Base-by-base conservation (phyloP, 257 asterid genomes). In the Nicotiana knightiana region DNA sequence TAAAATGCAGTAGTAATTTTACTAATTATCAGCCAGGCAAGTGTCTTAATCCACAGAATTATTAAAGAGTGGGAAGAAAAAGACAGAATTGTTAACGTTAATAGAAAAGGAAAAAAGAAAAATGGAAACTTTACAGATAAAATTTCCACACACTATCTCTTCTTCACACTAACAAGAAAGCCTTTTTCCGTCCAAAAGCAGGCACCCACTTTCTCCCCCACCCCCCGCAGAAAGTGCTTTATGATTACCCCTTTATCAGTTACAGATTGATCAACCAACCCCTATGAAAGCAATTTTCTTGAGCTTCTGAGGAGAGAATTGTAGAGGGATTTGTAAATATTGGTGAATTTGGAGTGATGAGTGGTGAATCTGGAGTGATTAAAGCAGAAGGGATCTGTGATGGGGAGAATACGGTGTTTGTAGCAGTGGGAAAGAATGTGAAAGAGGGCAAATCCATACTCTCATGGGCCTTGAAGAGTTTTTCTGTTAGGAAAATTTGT, bases 401-500 rank as follows among this genome's bases (percentile, higher is more conserved):
- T 78, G 86, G 79, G 32, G 92, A 87, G 67, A 75, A 81, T 59
- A 70, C 89, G 32, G 55, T 93, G 7, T 90, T 86, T 84, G 98
- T 93, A 24, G 98, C 98, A 6, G 97, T 93, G 67, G 98, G 98
- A 6, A 84, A 89, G 86, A 86, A 95, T 84, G 87, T 90, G 76
- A 88, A 89, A 87, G 92, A 90, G 68, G 97, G 98, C 0, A 93
- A 92, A 84, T 87, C 92, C 80, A 24, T 88, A 85, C 85, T 93
- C 64, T 84, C 81, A 15, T 95, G 97, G 98, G 92, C 93, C 16
- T 73, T 86, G 79, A 85, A 85, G 77, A 90, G 82, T 76, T 92
- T 90, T 82, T 80, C 88, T 76, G 92, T 91, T 76, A 88, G 83
- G 59, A 82, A 73, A 55, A 84, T 93, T 62, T 88, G 93, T 86